A percentile compares a stretch with the other conserved stretches of the same genome.
These are phyloP conservation scores for Penicillium hordei DNA, from an alignment of 2,329 filamentous ascomycete genomes.

Conservation along the genomic window DNA sequence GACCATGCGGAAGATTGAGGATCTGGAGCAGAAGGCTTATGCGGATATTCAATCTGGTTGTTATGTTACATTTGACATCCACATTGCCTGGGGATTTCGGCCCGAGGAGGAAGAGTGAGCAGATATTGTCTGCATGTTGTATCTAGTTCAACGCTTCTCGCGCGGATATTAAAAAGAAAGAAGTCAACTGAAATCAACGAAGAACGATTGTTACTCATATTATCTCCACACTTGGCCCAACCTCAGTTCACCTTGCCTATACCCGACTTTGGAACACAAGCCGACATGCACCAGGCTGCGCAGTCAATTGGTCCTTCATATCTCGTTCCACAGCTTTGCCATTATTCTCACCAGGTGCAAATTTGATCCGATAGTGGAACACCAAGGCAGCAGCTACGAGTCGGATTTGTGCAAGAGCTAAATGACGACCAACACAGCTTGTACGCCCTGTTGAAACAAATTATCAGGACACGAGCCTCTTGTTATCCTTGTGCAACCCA, in stretches of 20 bases:
- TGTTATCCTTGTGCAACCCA: neutral
- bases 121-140: neutral
- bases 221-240: neutral
- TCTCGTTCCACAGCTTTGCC: conserved; percentile 5
- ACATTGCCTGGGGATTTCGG: conserved; percentile 7
- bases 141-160: neutral
- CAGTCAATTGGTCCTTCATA: conserved; percentile 9
- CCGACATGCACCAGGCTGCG: conserved; percentile 2
- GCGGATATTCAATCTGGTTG: conserved; percentile 13
- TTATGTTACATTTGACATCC: conserved; percentile 12
- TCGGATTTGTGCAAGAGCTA: conserved; percentile 6
- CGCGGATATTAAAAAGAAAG: neutral
- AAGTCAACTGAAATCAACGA: neutral
- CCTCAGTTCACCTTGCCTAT: neutral
- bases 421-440: conserved; percentile 7
- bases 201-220: neutral
- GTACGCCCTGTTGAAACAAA: neutral
- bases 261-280: neutral
- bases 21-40: conserved; percentile 5
- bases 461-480: neutral
- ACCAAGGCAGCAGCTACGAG: neutral
- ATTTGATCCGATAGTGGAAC: neutral
- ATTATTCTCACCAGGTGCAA: conserved; percentile 1
- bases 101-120: neutral
- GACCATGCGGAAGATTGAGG: neutral